Evolutionary conservation across 345 rosid genomes (phyloP), one percentile per base, ranked within the genome.

Genomic region (Erodium maritimum): DNA sequence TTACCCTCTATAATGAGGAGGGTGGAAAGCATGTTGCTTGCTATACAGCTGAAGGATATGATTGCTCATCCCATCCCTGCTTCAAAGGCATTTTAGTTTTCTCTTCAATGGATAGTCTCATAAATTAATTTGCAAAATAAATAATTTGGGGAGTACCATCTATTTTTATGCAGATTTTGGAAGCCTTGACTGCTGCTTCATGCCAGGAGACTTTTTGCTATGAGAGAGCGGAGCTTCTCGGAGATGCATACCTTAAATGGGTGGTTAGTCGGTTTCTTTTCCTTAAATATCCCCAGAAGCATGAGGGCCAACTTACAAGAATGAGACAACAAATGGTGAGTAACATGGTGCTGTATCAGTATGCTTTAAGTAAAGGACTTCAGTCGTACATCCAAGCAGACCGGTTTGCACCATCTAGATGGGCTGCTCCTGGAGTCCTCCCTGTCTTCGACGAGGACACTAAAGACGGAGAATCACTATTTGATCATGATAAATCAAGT

Each of bases 291-390:
- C 99, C 96, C 1, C 95, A 93, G 77, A 93, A 93, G 72, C 97
- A 93, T 55, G 96, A 93, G 73, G 99, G 97, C 65, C 99, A 93
- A 69, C 90, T 93, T 23, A 89, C 99, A 10, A 80, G 99, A 77
- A 89, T 89, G 99, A 83, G 99, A 66, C 99, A 93, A 63, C 94
- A 89, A 56, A 89, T 89, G 99, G 99, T 93, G 60, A 87, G 99
- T 58, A 93, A 93, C 80, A 76, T 89, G 88, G 95, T 89, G 51
- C 77, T 93, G 62, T 93, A 93, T 58, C 95, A 82, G 68, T 78
- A 73, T 66, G 95, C 99, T 11, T 68, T 93, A 59, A 77, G 60
- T 19, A 87, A 87, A 70, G 95, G 88, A 55, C 91, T 93, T 61
- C 99, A 89, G 61, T 93, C 97, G 12, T 93, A 83, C 61, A 93